Evolutionary conservation across 768 basidiomycete genomes (phyloP).

Genomic region (Pisolithus orientalis): DNA sequence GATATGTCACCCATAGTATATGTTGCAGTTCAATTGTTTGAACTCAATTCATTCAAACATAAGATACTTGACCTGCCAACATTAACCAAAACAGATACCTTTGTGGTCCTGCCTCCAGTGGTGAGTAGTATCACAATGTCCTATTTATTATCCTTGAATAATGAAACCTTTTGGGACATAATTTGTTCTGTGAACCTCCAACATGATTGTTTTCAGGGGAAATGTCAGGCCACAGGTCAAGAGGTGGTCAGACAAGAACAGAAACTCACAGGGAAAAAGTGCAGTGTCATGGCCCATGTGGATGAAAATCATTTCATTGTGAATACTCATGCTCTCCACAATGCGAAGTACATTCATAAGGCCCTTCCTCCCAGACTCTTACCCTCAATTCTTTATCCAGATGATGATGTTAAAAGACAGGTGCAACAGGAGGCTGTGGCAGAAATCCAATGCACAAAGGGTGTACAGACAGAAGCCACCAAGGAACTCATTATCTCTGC

Average conservation of each 20-base stretch:
- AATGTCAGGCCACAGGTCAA: background rate
- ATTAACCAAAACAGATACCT: background rate
- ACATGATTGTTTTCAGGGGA: constrained; percentile 9
- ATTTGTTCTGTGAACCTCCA: constrained; percentile 16
- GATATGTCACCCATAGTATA: background rate
- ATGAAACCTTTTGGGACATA: constrained; percentile 4
- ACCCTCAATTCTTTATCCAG: background rate
- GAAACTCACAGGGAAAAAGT: background rate
- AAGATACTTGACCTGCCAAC: constrained; percentile 1
- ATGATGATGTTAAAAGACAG: background rate
- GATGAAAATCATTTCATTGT: background rate
- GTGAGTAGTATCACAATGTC: background rate
- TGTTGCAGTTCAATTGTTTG: background rate
- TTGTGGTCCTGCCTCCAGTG: background rate
- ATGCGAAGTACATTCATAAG: background rate
- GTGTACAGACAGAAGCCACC: background rate
- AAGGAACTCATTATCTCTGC: background rate
- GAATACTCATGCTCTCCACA: background rate
- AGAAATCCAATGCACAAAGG: background rate
- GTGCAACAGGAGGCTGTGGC: background rate
- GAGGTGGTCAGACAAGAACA: background rate
- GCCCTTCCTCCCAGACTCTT: background rate
- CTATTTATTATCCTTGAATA: background rate
- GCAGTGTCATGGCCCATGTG: background rate
- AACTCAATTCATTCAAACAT: constrained; percentile 1